Evolutionary conservation across 2,329 filamentous ascomycete genomes (phyloP).

Genomic region (Penicillium sp.): DNA sequence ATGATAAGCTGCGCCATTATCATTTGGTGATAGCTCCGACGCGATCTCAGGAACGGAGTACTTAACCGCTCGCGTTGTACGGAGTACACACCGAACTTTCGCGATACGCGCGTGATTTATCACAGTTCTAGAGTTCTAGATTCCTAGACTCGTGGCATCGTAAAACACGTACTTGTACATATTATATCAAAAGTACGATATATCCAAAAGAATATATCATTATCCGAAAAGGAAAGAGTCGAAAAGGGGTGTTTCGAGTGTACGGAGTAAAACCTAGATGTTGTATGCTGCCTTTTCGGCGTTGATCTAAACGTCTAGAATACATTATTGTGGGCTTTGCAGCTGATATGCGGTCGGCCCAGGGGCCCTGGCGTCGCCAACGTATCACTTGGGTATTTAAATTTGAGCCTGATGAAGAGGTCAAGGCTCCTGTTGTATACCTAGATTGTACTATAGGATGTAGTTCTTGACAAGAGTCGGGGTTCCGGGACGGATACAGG

Average conservation of each 20-base stretch:
- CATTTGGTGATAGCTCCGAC: slow-evolving; percentile 6
- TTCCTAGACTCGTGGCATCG: not conserved
- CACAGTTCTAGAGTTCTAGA: not conserved
- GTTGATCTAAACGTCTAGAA: not conserved
- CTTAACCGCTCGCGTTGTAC: slow-evolving; percentile 10
- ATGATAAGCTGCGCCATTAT: slow-evolving; percentile 14
- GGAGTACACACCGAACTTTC: slow-evolving; percentile 2
- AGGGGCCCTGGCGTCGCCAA: slow-evolving; percentile 21
- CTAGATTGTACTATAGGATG: not conserved
- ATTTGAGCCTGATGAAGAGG: slow-evolving; percentile 2
- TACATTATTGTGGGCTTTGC: slow-evolving; percentile 19
- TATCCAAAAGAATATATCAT: too few relatives aligned
- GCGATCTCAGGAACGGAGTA: slow-evolving; percentile 12
- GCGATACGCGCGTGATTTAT: slow-evolving; percentile 8
- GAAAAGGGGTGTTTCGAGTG: not conserved
- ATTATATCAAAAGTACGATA: not conserved
- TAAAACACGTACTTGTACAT: not conserved
- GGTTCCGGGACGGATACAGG: slow-evolving; percentile 7
- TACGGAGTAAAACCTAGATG: not conserved
- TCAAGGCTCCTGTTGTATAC: not conserved
- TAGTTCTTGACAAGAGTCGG: slow-evolving; percentile 9
- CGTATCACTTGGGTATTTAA: slow-evolving; percentile 4
- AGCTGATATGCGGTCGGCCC: slow-evolving; percentile 30
- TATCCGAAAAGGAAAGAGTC: not conserved
- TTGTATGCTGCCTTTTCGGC: slow-evolving; percentile 1